Base-by-base conservation (phyloP, 2,329 filamentous ascomycete species). In the Talaromyces sp. region DNA sequence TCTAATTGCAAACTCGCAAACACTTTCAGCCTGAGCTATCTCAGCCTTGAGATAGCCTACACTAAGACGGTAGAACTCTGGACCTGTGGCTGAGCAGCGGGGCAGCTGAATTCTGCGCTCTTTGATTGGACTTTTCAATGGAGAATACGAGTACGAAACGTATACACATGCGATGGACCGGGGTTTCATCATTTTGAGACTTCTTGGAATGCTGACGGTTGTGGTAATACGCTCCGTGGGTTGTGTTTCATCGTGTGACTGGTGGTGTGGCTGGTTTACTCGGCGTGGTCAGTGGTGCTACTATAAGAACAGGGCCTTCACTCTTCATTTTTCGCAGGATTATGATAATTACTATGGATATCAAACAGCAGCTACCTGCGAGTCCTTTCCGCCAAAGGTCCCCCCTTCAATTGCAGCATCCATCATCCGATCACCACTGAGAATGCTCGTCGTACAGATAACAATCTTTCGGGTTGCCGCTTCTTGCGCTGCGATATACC, bases 341-440 rank as follows among this genome's bases (percentile, higher is more conserved):
- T 37, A 37, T 19, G 50, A 56, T 22, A 39, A 37, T 39, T 37
- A 22, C 33, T 19, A 35, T 54, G 24, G 6, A 27, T 35, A 31
- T 33, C 37, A 59, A 59, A 59, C 31, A 27, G 56, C 43, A 14
- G 39, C 27, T 39, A 31, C 52, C 35, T 56, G 45, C 27, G 50
- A 56, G 22, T 62, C 64, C 31, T 60, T 59, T 11, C 27, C 49
- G 49, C 82, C 83, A 75, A 89, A 90, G 31, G 84, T 86, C 56
- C 81, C 84, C 73, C 84, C 90, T 82, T 95, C 92, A 71, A 94
- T 89, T 64, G 90, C 92, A 56, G 89, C 88, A 58, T 92, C 90
- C 85, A 99, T 93, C 81, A 97, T 91, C 73, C 85, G 88, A 76
- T 94, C 91, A 33, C 96, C 95, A 79, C 88, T 96, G 66, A 98